Conservation (phyloP, 179 eudicot genomes). For the Drosera spatulata region DNA sequence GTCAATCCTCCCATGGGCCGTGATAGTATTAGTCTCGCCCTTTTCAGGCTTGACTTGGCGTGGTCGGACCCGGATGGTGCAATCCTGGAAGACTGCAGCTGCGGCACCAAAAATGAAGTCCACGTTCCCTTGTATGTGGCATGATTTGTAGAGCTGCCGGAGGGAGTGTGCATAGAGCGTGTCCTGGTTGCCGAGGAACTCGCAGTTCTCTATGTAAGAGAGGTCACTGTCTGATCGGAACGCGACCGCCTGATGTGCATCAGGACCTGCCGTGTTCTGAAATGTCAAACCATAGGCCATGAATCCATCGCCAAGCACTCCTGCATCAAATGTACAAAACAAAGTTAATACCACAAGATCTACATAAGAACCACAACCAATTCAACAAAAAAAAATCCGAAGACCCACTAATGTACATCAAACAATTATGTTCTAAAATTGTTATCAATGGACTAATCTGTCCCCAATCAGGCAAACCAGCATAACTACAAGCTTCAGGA, state of each 20-base stretch:
- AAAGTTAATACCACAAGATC: too few relatives aligned
- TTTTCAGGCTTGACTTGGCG: constrained; percentile 23
- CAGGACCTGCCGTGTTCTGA: constrained; percentile 36
- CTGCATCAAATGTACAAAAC: constrained; percentile 6
- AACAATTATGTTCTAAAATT: too few relatives aligned
- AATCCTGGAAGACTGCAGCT: constrained; percentile 33
- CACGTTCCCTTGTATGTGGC: constrained; percentile 32
- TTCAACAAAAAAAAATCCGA: too few relatives aligned
- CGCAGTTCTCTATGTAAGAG: constrained; percentile 26
- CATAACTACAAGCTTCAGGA: too few relatives aligned
- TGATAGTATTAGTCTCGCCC: constrained; percentile 32
- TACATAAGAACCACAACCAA: too few relatives aligned
- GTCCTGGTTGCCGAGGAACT: constrained; percentile 41
- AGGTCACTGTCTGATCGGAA: constrained; percentile 36
- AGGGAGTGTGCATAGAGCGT: constrained; percentile 36
- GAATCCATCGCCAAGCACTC: constrained; percentile 35
- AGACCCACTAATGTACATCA: too few relatives aligned
- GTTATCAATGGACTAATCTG: too few relatives aligned
- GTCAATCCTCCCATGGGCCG: constrained; percentile 34
- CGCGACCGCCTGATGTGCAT: constrained; percentile 43
- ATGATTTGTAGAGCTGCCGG: constrained; percentile 31
- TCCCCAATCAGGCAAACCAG: too few relatives aligned
- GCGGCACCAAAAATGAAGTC: constrained; percentile 48
- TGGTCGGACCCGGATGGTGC: constrained; percentile 32
- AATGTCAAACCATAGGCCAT: constrained; percentile 34